Conservation (phyloP, 2,329 filamentous ascomycete genomes). For the Pseudocercospora eumusae region DNA sequence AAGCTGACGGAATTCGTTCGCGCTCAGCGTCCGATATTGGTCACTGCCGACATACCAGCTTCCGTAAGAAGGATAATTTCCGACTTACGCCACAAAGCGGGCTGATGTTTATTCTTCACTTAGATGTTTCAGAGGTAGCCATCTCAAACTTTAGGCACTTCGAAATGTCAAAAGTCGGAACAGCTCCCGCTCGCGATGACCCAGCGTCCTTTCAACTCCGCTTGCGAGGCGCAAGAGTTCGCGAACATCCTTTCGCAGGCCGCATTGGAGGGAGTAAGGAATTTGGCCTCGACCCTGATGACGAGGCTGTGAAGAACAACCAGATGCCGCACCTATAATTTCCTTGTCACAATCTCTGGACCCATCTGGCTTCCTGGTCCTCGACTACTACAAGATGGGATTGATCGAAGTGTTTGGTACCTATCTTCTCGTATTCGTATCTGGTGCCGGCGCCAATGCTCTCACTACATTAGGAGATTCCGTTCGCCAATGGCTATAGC, state of each 20-base stretch:
- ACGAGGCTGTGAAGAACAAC: constrained; percentile 19
- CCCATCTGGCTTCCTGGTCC: constrained; percentile 27
- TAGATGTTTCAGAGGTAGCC: background rate
- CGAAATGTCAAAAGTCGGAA: background rate
- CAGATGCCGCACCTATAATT: constrained; percentile 8
- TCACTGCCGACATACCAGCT: background rate
- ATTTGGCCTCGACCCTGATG: constrained; percentile 30
- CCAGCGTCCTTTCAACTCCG: constrained; percentile 6
- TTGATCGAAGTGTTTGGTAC: constrained; percentile 31
- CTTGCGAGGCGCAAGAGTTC: background rate
- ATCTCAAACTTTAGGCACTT: background rate
- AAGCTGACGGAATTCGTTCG: background rate
- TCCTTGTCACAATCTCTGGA: constrained; percentile 21
- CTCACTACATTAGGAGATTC: constrained; percentile 16
- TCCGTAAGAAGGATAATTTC: background rate
- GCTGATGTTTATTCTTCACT: background rate
- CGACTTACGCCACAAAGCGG: background rate
- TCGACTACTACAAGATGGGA: constrained; percentile 30
- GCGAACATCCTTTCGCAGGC: constrained; percentile 33
- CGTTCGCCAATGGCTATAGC: background rate
- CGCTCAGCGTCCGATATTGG: background rate
- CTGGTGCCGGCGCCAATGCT: constrained; percentile 28
- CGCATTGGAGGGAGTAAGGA: constrained; percentile 42
- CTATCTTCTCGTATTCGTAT: constrained; percentile 27
- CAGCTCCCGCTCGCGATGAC: background rate